These are phyloP conservation scores for Acephala macrosclerotiorum DNA, from an alignment of 2,329 filamentous ascomycete species.

Conservation along the genomic window DNA sequence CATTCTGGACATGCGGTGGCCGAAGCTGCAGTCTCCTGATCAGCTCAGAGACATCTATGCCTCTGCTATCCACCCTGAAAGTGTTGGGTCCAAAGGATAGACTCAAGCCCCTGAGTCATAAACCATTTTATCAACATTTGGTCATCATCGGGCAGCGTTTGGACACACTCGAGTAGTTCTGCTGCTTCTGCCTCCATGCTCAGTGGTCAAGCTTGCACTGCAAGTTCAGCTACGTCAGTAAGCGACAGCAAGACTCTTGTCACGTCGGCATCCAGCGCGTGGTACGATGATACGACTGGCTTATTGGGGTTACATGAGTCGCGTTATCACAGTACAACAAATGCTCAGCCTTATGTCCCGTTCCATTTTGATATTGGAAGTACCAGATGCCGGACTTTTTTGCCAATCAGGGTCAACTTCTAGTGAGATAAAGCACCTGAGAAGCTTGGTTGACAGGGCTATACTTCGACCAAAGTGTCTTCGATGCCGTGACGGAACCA, in stretches of 20 bases:
- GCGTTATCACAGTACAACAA: background rate
- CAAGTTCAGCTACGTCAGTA: slow-evolving; percentile 1
- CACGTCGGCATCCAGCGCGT: background rate
- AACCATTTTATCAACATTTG: background rate
- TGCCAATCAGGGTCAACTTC: background rate
- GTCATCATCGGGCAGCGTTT: background rate
- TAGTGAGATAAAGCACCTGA: background rate
- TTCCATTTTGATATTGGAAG: background rate
- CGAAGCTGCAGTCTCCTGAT: background rate
- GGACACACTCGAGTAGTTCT: background rate
- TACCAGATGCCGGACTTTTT: background rate
- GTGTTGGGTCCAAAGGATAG: background rate
- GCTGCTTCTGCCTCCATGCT: background rate
- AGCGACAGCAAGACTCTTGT: slow-evolving; percentile 1
- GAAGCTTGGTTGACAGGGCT: background rate
- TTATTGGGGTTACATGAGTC: background rate
- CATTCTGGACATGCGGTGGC: background rate
- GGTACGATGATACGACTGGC: background rate
- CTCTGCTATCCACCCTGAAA: background rate
- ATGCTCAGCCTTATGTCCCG: background rate
- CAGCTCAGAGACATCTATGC: background rate
- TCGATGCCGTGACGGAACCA: background rate
- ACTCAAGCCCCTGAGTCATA: background rate
- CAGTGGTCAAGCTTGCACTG: background rate
- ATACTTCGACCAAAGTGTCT: background rate